Evolutionary conservation across 2,329 filamentous ascomycete genomes (phyloP).

Genomic region (Neodidymelliopsis sp.): DNA sequence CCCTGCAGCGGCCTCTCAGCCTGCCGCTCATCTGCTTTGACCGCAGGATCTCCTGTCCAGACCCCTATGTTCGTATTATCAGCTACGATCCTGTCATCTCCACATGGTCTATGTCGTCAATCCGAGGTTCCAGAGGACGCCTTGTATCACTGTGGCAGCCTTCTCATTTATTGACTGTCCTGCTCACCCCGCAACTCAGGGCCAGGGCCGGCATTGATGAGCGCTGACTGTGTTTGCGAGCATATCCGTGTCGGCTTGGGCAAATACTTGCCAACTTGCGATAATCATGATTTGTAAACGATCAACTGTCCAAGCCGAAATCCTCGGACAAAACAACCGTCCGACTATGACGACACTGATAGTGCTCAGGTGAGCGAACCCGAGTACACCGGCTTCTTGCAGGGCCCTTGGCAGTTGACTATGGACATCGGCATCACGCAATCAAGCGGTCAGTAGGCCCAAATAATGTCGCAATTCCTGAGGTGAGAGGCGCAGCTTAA

Average conservation of each 20-base stretch:
- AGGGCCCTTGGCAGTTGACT: constrained; percentile 4
- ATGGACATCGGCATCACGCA: constrained; percentile 7
- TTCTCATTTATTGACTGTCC: constrained; percentile 16
- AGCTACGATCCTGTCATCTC: constrained; percentile 36
- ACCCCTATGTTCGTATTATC: constrained; percentile 31
- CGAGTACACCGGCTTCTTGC: not conserved
- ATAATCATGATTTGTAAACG: constrained; percentile 13
- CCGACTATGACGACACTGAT: constrained; percentile 23
- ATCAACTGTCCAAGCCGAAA: not conserved
- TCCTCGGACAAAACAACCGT: constrained; percentile 19
- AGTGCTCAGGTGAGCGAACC: constrained; percentile 14
- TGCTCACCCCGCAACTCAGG: constrained; percentile 21
- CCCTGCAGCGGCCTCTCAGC: constrained; percentile 44
- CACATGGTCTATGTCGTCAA: constrained; percentile 22
- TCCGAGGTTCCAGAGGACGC: constrained; percentile 24
- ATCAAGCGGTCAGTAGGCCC: constrained; percentile 4
- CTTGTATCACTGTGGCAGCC: constrained; percentile 21
- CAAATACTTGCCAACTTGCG: constrained; percentile 1
- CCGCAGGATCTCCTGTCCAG: constrained; percentile 38
- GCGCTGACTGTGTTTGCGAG: constrained; percentile 17
- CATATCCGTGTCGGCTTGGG: constrained; percentile 11
- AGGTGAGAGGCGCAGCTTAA: constrained; percentile 7
- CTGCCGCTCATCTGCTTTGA: constrained; percentile 29
- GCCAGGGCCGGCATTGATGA: constrained; percentile 8
- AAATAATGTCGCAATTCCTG: not conserved